Conservation (phyloP, 1,284 basidiomycete species). For the Ceratobasidium sp. region DNA sequence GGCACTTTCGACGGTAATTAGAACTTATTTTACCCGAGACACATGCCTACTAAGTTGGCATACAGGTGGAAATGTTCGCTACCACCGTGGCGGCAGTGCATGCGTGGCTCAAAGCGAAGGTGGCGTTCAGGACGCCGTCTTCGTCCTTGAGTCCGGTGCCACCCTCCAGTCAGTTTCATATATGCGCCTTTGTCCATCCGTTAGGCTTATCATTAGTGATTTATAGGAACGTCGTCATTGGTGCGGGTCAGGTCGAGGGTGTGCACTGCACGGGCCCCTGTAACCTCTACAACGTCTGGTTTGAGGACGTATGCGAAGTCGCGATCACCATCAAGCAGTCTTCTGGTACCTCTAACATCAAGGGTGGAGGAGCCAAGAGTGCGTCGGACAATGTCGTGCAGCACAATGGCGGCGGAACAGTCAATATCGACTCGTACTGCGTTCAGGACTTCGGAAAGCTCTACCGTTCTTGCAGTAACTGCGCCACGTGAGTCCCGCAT, state of each 20-base stretch:
- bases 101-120: slow-evolving; percentile 35
- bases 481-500: slow-evolving; percentile 18
- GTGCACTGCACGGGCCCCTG: slow-evolving; percentile 62
- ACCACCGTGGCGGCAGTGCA: slow-evolving; percentile 37
- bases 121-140: slow-evolving; percentile 42
- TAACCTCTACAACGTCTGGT: slow-evolving; percentile 56
- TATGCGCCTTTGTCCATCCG: slow-evolving; percentile 58
- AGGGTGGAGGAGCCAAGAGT: slow-evolving; percentile 44
- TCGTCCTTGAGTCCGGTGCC: slow-evolving; percentile 56
- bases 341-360: slow-evolving; percentile 35
- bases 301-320: slow-evolving; percentile 46
- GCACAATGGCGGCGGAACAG: slow-evolving; percentile 46
- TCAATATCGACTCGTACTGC: slow-evolving; percentile 39
- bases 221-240: slow-evolving; percentile 61
- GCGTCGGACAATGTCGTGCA: slow-evolving; percentile 48
- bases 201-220: slow-evolving; percentile 49
- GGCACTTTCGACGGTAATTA: slow-evolving; percentile 49
- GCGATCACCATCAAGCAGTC: slow-evolving; percentile 52
- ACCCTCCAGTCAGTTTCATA: slow-evolving; percentile 55
- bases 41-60: neutral
- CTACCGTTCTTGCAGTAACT: slow-evolving; percentile 50
- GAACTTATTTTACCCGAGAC: neutral
- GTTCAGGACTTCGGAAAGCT: slow-evolving; percentile 34
- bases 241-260: slow-evolving; percentile 61
- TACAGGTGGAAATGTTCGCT: slow-evolving; percentile 30